phyloP scores from a whole-genome alignment of 2,329 filamentous ascomycete species.

The Claviceps sp. region DNA sequence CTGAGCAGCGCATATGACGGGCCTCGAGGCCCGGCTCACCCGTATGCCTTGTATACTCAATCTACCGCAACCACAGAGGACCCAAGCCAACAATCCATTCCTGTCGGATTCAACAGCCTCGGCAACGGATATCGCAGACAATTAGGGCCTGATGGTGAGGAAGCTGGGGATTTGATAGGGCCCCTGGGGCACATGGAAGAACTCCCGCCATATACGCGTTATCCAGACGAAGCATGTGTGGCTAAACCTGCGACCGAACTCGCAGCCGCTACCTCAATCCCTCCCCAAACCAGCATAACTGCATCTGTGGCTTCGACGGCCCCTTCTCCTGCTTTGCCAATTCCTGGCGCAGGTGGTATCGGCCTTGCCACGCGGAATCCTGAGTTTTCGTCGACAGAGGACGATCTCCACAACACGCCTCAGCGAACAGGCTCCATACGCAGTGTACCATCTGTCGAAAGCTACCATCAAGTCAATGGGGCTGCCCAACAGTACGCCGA shows the following conservation, averaged over 20 bases:
- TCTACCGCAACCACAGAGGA: conserved; percentile 49
- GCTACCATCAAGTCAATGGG: conserved; percentile 40
- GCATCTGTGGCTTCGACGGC: neutral
- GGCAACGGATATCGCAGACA: conserved; percentile 56
- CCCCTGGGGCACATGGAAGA: conserved; percentile 84
- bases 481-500: conserved; percentile 32
- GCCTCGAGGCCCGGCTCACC: conserved; percentile 60
- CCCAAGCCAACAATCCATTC: conserved; percentile 32
- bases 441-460: conserved; percentile 29
- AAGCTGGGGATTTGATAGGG: conserved; percentile 74
- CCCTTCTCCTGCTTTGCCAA: conserved; percentile 11
- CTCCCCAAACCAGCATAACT: neutral
- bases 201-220: conserved; percentile 80
- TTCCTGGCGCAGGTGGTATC: conserved; percentile 46
- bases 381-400: conserved; percentile 43
- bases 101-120: conserved; percentile 62
- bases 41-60: conserved; percentile 78
- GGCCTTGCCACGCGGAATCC: conserved; percentile 48
- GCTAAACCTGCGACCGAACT: conserved; percentile 20
- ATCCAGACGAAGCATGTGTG: conserved; percentile 59
- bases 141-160: conserved; percentile 69
- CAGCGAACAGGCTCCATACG: conserved; percentile 31
- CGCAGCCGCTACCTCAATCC: conserved; percentile 8
- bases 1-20: conserved; percentile 36
- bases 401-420: conserved; percentile 36